Conservation (phyloP, 2,329 filamentous ascomycete species). For the Pestalotiopsis sp. region DNA sequence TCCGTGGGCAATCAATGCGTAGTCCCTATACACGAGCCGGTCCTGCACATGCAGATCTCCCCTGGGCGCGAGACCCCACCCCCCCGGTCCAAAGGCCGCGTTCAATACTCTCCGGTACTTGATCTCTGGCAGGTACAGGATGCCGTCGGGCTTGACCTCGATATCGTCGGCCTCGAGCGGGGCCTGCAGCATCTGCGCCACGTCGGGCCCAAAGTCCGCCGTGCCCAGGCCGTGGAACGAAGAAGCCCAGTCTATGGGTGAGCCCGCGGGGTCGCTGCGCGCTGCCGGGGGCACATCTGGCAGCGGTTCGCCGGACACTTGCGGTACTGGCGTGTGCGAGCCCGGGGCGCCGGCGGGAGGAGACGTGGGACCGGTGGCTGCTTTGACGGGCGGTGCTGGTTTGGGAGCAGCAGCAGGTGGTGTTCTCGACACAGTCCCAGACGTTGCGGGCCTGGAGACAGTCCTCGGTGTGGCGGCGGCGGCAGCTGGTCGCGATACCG, state of each 20-base stretch:
- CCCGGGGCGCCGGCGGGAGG: constrained; percentile 10
- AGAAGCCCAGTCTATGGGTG: constrained; percentile 73
- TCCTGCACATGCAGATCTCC: constrained; percentile 85
- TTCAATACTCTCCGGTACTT: constrained; percentile 94
- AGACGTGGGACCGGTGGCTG: constrained; percentile 12
- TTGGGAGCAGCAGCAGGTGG: constrained; percentile 15
- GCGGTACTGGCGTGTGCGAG: constrained; percentile 25
- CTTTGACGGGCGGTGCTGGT: constrained; percentile 15
- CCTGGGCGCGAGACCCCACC: constrained; percentile 90
- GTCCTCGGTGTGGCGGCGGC: background rate
- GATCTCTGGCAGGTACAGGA: constrained; percentile 96
- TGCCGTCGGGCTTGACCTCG: constrained; percentile 96
- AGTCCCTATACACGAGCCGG: constrained; percentile 83
- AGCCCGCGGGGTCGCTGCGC: constrained; percentile 9
- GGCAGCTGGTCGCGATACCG: constrained; percentile 13
- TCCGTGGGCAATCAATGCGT: constrained; percentile 85
- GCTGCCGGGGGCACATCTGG: constrained; percentile 25
- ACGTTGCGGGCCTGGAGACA: constrained; percentile 14
- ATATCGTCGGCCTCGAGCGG: constrained; percentile 75
- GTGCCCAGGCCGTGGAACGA: constrained; percentile 81
- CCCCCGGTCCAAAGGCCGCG: constrained; percentile 88
- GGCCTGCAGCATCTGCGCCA: constrained; percentile 67
- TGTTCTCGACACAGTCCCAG: constrained; percentile 9
- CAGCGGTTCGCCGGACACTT: constrained; percentile 30
- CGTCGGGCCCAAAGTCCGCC: constrained; percentile 70